Evolutionary conservation across 306 rosid species (phyloP), one percentile per base, ranked within the genome.

Genomic region (Cicer chorassanicum): DNA sequence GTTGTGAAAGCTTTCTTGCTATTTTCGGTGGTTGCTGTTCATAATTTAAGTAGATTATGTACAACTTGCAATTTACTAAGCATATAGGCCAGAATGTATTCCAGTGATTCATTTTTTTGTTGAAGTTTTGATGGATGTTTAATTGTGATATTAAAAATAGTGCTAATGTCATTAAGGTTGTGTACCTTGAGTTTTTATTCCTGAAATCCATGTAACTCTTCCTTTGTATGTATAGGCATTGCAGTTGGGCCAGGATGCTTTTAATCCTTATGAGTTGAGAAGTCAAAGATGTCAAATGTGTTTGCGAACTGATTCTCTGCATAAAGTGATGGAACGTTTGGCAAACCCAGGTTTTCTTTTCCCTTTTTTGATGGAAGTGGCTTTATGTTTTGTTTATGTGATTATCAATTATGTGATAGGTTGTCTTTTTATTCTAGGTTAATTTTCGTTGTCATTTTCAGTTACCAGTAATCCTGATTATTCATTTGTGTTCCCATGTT

Each of bases 201-300:
- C 74, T 14, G 21, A 6, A 34, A 50, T 53, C 45, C 49, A 55
- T 46, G 60, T 64, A 49, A 56, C 54, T 46, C 29, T 44, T 51
- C 46, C 56, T 77, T 70, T 76, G 62, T 68, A 70, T 84, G 15
- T 83, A 29, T 73, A 95, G 99, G 99, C 98, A 65, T 83, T 92
- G 89, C 99, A 88, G 86, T 82, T 95, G 86, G 96, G 92, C 67
- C 99, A 92, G 79, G 99, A 92, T 62, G 70, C 88, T 0, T 85
- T 29, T 42, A 73, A 89, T 77, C 72, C 90, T 80, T 85, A 71
- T 59, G 97, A 92, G 83, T 84, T 76, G 60, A 89, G 93, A 83
- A 88, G 89, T 84, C 98, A 88, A 79, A 85, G 99, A 83, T 95
- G 97, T 85, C 98, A 92, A 83, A 95, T 95, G 99, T 92, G 98